Conservation (phyloP, 179 eudicot species). For the Amaranthus tricolor region DNA sequence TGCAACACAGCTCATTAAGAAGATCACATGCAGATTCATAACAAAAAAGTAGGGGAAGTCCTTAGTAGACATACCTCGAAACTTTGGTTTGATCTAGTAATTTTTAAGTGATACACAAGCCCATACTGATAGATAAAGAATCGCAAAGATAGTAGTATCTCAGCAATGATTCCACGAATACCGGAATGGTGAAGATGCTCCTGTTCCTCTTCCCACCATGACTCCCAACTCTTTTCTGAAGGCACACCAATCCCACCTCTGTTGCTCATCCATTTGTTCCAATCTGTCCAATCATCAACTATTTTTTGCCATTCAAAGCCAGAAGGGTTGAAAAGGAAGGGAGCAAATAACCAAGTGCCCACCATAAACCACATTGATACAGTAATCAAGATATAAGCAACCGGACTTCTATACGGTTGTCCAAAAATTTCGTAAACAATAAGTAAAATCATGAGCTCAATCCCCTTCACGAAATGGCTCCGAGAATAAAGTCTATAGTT, state of each 20-base stretch:
- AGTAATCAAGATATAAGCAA: constrained; percentile 68
- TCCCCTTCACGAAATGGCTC: constrained; percentile 90
- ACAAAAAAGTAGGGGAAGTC: not conserved
- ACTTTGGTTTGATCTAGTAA: constrained; percentile 50
- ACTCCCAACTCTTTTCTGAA: constrained; percentile 88
- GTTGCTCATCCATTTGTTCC: constrained; percentile 85
- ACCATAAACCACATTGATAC: constrained; percentile 94
- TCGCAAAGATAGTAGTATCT: constrained; percentile 58
- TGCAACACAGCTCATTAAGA: constrained; percentile 31
- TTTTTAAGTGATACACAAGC: constrained; percentile 84
- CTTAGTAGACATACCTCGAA: constrained; percentile 52
- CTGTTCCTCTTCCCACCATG: constrained; percentile 98
- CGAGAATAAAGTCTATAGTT: constrained; percentile 89
- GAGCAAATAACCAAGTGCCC: constrained; percentile 87
- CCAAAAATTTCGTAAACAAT: constrained; percentile 82
- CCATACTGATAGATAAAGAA: constrained; percentile 93
- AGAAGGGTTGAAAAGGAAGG: constrained; percentile 87
- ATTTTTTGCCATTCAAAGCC: constrained; percentile 97
- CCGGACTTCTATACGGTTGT: constrained; percentile 46
- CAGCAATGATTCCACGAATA: constrained; percentile 58
- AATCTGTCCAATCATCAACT: constrained; percentile 90
- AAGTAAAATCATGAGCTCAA: constrained; percentile 81
- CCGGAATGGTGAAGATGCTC: constrained; percentile 86
- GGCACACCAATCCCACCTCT: constrained; percentile 89
- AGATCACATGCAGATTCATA: not conserved